Conservation (phyloP, 1,284 basidiomycete species). For the Sphagnurus paluster region DNA sequence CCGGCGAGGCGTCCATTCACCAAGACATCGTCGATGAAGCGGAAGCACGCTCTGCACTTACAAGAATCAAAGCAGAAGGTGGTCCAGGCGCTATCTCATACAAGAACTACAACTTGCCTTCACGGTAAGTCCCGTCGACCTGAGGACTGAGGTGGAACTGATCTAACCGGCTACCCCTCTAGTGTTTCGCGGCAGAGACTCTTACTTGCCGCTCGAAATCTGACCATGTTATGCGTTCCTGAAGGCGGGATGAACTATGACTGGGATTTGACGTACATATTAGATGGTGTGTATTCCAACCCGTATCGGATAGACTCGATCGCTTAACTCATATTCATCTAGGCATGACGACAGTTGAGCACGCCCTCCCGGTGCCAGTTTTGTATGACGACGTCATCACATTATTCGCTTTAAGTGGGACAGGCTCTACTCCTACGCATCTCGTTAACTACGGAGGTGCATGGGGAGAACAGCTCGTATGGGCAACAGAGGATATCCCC, state of each 20-base stretch:
- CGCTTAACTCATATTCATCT: neutral
- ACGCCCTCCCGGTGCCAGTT: constrained; percentile 60
- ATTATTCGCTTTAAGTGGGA: constrained; percentile 63
- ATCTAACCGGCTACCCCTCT: constrained; percentile 2
- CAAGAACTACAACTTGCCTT: constrained; percentile 74
- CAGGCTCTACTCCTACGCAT: constrained; percentile 73
- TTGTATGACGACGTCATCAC: constrained; percentile 70
- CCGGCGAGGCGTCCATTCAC: constrained; percentile 48
- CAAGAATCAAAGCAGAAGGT: constrained; percentile 69
- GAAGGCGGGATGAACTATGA: constrained; percentile 78
- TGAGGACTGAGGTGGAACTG: neutral
- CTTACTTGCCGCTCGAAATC: constrained; percentile 56
- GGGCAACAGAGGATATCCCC: constrained; percentile 64
- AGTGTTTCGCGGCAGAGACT: constrained; percentile 72
- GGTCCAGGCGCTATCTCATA: constrained; percentile 70
- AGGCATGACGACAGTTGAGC: constrained; percentile 82
- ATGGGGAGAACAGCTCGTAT: constrained; percentile 65
- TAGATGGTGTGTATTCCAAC: constrained; percentile 51
- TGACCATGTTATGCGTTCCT: constrained; percentile 71
- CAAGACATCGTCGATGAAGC: constrained; percentile 61
- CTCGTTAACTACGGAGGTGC: constrained; percentile 72
- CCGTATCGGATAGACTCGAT: neutral
- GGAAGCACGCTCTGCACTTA: constrained; percentile 64
- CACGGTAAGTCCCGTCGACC: constrained; percentile 41
- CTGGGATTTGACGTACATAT: constrained; percentile 74